Evolutionary conservation across 768 basidiomycete species (phyloP), one percentile per base, ranked within the genome.

Genomic region (Boletus tomentosulus): DNA sequence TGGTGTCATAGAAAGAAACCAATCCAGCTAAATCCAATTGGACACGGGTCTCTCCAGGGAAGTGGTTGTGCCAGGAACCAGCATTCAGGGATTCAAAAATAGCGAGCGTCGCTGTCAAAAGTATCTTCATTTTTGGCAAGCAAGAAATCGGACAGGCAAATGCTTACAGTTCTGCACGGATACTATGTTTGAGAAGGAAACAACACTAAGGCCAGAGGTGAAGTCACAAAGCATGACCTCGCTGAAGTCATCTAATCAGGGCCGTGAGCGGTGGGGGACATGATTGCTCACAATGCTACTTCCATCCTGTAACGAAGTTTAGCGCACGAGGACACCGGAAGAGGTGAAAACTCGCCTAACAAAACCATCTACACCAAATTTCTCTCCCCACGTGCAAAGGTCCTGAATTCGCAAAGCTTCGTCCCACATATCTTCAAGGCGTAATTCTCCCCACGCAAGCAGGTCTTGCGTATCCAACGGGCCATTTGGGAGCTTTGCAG

Each of bases 161-260:
- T 4, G 2, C 45, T 31, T 22, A 31, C 45, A 16, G 33, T 37
- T 25, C 24, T n/a, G 24, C 30, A 24, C n/a, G 7, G 19, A 4
- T 4, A 15, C 5, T 24, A 78, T 58, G 28, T 76, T 66, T 6
- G 69, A 58, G 58, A 76, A 73, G 13, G 78, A 76, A 7, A 75
- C 70, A 1, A 69, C 57, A 13, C 73, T 62, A 5, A 80, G 62
- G 6, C 75, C 76, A 1, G 63, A 57, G 1, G 65, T 70, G 54
- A 81, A 78, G 56, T 79, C 69, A 56, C 78, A 81, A 7, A 78
- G 63, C 74, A 79, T 77, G n/a, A 78, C 65, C 63, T 81, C 79
- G 54, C 77, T 79, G 48, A 46, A 13, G 10, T n/a, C 27, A 6
- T 6, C 19, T 41, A 35, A 28, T 22, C 2, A 41, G 9, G 59